Evolutionary conservation across 768 basidiomycete genomes (phyloP), one percentile per base, ranked within the genome.

Genomic region (Macrolepiota albuminosa): DNA sequence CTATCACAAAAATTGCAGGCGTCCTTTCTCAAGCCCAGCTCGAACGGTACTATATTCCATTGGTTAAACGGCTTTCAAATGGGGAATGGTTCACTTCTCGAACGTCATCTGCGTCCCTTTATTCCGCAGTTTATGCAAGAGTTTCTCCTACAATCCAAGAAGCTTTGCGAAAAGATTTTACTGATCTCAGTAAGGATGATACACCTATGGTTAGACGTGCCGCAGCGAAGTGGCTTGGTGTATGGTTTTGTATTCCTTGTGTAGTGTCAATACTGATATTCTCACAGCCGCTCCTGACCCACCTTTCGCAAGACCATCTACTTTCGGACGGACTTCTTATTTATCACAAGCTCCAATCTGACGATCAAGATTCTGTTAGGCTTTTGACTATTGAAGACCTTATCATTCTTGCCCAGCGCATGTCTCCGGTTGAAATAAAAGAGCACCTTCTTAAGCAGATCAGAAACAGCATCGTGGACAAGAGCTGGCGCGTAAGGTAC

Each of bases 21-120:
- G 82, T 90, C 51, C 81, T 99, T 48, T 89, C 88, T 26, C 82
- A 88, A 56, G 67, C 80, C 16, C 92, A 95, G 73, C 78, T 95
- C 68, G 95, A 98, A 75, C 86, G 91, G 69, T 84, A 84, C 72
- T 96, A 94, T 76, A 86, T 98, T 60, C 97, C 97, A 54, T 81
- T 99, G 57, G 73, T 98, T 60, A 90, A 88, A 69, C 86, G 95
- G 56, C 82, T 99, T 54, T 88, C 94, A 2, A 83, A 84, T 59
- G 97, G 95, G 60, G 96, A 98, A 75, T 99, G 97, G 97, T 98
- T 98, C 78, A 98, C 97, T 13, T 95, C 95, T 6, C 85, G 97
- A 59, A 97, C 94, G 43, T 98, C 96, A 26, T 91, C 96, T 42
- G 94, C 94, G 60, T 92, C 96, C 9, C 82, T 99, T 21, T 98